A percentile compares a stretch with the other conserved stretches of the same genome.
Conservation (phyloP, 2,329 filamentous ascomycete species). For the Aspergillus costaricaensis region DNA sequence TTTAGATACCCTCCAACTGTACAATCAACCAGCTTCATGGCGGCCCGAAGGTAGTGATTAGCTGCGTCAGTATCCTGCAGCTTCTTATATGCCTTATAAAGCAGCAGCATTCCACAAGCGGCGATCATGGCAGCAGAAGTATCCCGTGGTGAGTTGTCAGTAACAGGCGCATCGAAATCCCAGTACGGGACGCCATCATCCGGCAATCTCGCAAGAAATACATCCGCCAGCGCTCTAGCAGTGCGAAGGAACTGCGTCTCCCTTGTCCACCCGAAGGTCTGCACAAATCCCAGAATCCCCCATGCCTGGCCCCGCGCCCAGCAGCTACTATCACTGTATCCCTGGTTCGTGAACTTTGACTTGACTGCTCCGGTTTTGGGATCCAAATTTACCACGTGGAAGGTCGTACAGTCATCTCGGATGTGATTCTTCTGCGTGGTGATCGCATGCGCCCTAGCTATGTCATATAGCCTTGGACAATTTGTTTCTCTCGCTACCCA, state of each 20-base stretch:
- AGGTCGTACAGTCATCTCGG: slow-evolving; percentile 30
- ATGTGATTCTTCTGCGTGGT: slow-evolving; percentile 46
- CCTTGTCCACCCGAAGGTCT: slow-evolving; percentile 44
- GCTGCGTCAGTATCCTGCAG: not conserved
- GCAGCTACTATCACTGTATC: slow-evolving; percentile 26
- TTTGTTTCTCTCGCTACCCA: slow-evolving; percentile 38
- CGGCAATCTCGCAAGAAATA: slow-evolving; percentile 48
- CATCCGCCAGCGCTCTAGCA: slow-evolving; percentile 48
- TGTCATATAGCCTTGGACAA: slow-evolving; percentile 21
- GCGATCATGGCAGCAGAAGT: slow-evolving; percentile 47
- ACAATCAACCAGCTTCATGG: slow-evolving; percentile 12
- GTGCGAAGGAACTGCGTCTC: slow-evolving; percentile 37
- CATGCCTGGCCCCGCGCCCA: slow-evolving; percentile 32
- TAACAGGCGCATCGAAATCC: slow-evolving; percentile 55
- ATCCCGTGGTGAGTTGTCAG: slow-evolving; percentile 29
- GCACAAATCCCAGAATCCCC: slow-evolving; percentile 37
- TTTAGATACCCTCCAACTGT: slow-evolving; percentile 16
- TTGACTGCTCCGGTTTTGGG: slow-evolving; percentile 42
- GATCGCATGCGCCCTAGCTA: slow-evolving; percentile 39
- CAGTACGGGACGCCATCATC: slow-evolving; percentile 48
- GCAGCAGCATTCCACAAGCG: slow-evolving; percentile 44
- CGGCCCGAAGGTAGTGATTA: slow-evolving; percentile 5
- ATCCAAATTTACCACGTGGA: slow-evolving; percentile 42
- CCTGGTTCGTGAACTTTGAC: slow-evolving; percentile 28
- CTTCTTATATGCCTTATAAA: slow-evolving; percentile 35